phyloP scores from a whole-genome alignment of 805 yeast genomes.

The Maudiozyma serrabonitensis region DNA sequence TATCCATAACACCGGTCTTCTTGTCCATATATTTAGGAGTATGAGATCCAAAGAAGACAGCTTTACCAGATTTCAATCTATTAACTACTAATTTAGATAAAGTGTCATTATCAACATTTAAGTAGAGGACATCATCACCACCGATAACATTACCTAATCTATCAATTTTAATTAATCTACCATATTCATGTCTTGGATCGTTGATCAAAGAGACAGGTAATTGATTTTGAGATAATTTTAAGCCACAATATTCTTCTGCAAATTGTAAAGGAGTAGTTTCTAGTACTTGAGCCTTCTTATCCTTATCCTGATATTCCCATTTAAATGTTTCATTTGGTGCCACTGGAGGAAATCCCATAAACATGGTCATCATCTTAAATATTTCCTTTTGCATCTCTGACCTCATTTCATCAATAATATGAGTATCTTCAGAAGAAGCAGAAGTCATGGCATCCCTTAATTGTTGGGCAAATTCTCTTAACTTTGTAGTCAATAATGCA shows the following conservation, averaged over 20 bases:
- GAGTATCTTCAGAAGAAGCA: conserved; percentile 17
- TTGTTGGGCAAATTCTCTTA: conserved; percentile 69
- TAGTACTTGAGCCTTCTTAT: conserved; percentile 40
- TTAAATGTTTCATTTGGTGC: conserved; percentile 53
- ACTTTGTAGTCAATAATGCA: conserved; percentile 52
- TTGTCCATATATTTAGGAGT: conserved; percentile 70
- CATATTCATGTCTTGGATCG: conserved; percentile 71
- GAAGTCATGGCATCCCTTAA: conserved; percentile 37
- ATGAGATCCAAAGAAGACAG: conserved; percentile 83
- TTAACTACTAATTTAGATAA: conserved; percentile 54
- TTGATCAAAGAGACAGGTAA: conserved; percentile 57
- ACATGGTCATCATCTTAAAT: conserved; percentile 54
- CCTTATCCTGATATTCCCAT: conserved; percentile 73
- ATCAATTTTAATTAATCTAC: conserved; percentile 58
- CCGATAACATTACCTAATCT: conserved; percentile 64
- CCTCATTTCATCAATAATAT: conserved; percentile 35
- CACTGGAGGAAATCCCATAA: conserved; percentile 71
- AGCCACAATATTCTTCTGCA: conserved; percentile 44
- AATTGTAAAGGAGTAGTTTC: conserved; percentile 59
- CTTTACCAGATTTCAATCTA: conserved; percentile 61
- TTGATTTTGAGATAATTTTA: conserved; percentile 25
- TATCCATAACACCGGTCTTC: conserved; percentile 61
- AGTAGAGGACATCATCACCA: conserved; percentile 60
- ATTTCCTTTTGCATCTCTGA: conserved; percentile 47
- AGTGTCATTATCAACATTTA: conserved; percentile 52